These are phyloP conservation scores for Magnusiomyces ingens DNA, from an alignment of 1,139 yeast species.

Conservation along the genomic window DNA sequence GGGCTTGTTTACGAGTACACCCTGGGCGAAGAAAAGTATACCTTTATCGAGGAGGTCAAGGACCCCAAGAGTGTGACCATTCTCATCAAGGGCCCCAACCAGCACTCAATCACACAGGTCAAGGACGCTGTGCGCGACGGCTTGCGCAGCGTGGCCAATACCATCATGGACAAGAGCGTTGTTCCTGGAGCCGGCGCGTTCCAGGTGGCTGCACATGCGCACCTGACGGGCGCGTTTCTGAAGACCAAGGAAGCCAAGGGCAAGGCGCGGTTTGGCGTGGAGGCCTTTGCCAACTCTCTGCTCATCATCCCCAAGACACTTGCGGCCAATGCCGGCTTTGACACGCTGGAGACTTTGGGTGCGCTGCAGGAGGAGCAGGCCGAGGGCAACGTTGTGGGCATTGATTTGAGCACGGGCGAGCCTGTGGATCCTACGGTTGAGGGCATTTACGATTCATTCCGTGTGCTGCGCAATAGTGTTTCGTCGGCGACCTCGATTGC, in stretches of 20 bases:
- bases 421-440: constrained; percentile 93
- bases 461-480: constrained; percentile 88
- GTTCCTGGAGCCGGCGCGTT: constrained; percentile 98
- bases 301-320: constrained; percentile 89
- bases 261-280: constrained; percentile 80
- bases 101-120: constrained; percentile 81
- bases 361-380: constrained; percentile 85
- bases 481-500: constrained; percentile 94
- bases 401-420: constrained; percentile 86
- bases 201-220: constrained; percentile 72
- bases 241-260: constrained; percentile 61
- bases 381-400: constrained; percentile 81
- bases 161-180: constrained; percentile 73
- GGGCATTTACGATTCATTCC: constrained; percentile 94
- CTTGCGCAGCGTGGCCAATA: constrained; percentile 87
- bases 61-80: constrained; percentile 91
- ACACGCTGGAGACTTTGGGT: constrained; percentile 82
- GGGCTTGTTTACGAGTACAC: constrained; percentile 90
- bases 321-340: constrained; percentile 88
- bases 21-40: constrained; percentile 95
- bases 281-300: constrained; percentile 89
- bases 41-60: constrained; percentile 86
- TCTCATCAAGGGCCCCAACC: constrained; percentile 87
- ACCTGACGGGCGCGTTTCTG: constrained; percentile 43
- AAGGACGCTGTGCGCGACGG: constrained; percentile 98